phyloP scores from a whole-genome alignment of 2,329 filamentous ascomycete species.

The Colletotrichum camelliae region DNA sequence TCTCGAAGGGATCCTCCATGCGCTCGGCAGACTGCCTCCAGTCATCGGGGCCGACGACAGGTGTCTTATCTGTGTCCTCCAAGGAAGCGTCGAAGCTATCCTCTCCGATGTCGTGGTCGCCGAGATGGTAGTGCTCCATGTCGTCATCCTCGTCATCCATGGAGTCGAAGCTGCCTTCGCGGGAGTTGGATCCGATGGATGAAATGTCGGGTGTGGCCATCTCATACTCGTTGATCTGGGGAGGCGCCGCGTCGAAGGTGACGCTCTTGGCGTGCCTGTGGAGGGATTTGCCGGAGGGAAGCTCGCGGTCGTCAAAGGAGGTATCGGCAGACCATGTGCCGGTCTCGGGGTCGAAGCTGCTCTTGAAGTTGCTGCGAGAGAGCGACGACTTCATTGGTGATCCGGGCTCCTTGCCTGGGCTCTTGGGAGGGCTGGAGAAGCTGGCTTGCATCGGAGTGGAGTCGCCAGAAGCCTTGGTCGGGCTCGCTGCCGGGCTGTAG shows the following conservation, averaged over 20 bases:
- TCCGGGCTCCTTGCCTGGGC: constrained; percentile 71
- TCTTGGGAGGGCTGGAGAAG: constrained; percentile 38
- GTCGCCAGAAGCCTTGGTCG: constrained; percentile 22
- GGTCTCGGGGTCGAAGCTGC: constrained; percentile 72
- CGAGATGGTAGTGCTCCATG: constrained; percentile 53
- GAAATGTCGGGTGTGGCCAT: constrained; percentile 98
- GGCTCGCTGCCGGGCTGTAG: constrained; percentile 53
- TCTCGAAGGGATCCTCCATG: constrained; percentile 71
- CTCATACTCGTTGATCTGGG: constrained; percentile 96
- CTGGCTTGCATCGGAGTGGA: background rate
- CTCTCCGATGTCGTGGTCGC: constrained; percentile 68
- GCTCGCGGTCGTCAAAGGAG: constrained; percentile 60
- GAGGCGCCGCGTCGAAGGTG: constrained; percentile 92
- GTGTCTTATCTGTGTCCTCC: constrained; percentile 96
- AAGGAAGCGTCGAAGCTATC: constrained; percentile 96
- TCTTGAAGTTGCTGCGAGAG: constrained; percentile 70
- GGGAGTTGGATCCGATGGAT: constrained; percentile 85
- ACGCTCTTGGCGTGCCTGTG: constrained; percentile 95
- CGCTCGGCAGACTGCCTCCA: constrained; percentile 71
- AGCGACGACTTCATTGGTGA: constrained; percentile 93
- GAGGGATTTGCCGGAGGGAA: constrained; percentile 70
- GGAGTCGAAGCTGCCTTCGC: constrained; percentile 92
- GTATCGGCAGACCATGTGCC: constrained; percentile 73
- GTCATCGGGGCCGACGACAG: constrained; percentile 95
- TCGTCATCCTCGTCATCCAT: constrained; percentile 71